Evolutionary conservation across 169 alveolate species (phyloP).

Genomic region (Plasmodium yoelii): DNA sequence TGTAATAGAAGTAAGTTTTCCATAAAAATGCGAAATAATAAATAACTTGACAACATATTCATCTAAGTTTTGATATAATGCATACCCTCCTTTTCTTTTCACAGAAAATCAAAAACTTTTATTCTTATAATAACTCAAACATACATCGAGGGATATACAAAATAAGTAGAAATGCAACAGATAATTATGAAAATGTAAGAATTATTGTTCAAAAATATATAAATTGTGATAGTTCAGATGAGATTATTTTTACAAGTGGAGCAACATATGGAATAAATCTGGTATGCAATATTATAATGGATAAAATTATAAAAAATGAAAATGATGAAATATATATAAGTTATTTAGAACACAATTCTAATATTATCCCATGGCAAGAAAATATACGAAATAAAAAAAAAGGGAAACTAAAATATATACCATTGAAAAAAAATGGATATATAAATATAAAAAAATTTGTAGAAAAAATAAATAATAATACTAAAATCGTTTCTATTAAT

Average conservation of each 20-base stretch:
- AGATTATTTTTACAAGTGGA: conserved; percentile 83
- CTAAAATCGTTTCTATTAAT: conserved; percentile 78
- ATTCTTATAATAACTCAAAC: conserved; percentile 56
- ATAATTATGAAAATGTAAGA: conserved; percentile 76
- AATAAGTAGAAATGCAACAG: conserved; percentile 61
- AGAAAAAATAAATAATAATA: conserved; percentile 40
- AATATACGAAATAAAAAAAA: conserved; percentile 35
- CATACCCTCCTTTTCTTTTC: conserved; percentile 27
- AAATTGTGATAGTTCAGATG: conserved; percentile 74
- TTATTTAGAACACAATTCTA: conserved; percentile 82
- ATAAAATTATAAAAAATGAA: conserved; percentile 43
- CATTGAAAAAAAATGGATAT: conserved; percentile 77
- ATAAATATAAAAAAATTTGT: conserved; percentile 77
- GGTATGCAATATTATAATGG: conserved; percentile 75
- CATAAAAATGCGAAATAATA: not conserved
- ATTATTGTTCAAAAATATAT: conserved; percentile 53
- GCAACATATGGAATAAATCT: conserved; percentile 82
- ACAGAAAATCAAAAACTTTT: conserved; percentile 57
- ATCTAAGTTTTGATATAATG: too few species aligned
- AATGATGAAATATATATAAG: conserved; percentile 81
- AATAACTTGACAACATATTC: too few species aligned
- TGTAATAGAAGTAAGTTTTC: conserved; percentile 75
- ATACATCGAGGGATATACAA: conserved; percentile 55
- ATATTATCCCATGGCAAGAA: conserved; percentile 85
- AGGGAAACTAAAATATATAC: conserved; percentile 72